Conservation (phyloP, 164 flowering plant genomes). For the Buxus sempervirens region DNA sequence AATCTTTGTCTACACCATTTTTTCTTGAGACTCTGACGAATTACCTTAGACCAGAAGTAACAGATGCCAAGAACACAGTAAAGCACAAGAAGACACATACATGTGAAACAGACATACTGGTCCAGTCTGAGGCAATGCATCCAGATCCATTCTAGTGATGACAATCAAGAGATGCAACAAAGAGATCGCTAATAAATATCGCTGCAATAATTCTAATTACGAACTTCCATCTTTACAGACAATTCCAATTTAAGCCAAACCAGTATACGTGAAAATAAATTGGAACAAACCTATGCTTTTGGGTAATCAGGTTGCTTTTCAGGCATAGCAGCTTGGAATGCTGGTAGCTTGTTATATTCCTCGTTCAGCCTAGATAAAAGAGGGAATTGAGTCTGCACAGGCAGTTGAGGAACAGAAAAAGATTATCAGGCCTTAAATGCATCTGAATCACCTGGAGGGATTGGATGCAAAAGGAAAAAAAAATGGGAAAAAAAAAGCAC, state of each 20-base stretch:
- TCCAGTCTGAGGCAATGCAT: background rate
- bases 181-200: background rate
- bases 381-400: conserved; percentile 54
- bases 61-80: background rate
- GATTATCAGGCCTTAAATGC: background rate
- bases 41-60: background rate
- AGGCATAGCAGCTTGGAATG: conserved; percentile 54
- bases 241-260: background rate
- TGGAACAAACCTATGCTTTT: conserved; percentile 15
- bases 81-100: background rate
- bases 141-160: background rate
- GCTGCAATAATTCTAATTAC: background rate
- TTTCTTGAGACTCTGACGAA: background rate
- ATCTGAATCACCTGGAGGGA: background rate
- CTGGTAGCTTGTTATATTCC: conserved; percentile 48
- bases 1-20: no score
- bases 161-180: background rate
- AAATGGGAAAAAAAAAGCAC: no score
- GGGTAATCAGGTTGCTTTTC: conserved; percentile 58
- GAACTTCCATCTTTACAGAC: no score
- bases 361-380: conserved; percentile 44
- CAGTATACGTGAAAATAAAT: background rate
- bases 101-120: background rate
- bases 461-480: no score
- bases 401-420: background rate